Evolutionary conservation across 2,329 filamentous ascomycete genomes (phyloP), one percentile per base, ranked within the genome.

Genomic region (Drechslerella dactyloides): DNA sequence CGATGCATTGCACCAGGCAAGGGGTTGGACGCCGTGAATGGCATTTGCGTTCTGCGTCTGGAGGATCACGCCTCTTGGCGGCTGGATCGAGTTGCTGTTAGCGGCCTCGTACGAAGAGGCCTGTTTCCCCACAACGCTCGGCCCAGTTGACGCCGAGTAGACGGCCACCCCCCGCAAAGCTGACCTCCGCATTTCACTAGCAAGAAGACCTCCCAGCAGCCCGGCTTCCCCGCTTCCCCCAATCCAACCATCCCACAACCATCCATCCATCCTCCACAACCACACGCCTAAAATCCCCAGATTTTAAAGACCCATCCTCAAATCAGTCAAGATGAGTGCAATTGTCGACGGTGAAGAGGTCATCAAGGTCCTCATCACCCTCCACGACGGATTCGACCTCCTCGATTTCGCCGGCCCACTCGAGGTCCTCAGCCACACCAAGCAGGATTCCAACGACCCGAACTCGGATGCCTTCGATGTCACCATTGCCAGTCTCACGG

Each of bases 331-430:
- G 62, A 69, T 73, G 62, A 66, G 69, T 69, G 63, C 63, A 66
- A 63, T 66, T 63, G 62, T 19, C 21, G 62, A 62, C 62, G 64
- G 56, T 46, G 68, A 65, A 48, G 60, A 68, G n/a, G n/a, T 44
- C 40, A 83, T 87, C 82, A 84, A 86, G 81, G 85, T 87, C 77
- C 83, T 87, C 79, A 83, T 87, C 78, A 81, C 83, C 77, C 81
- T 86, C 76, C 83, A 84, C 78, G 80, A 82, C 69, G 81, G 81
- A 76, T 84, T 86, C 80, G 84, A 85, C 78, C 82, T 83, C 52
- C 79, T 86, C 73, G 84, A 86, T 79, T 82, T 85, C 75, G 80
- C 82, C 75, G 85, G 85, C 55, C 85, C 85, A 57, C 81, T 87
- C 58, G 85, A 87, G 79, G 82, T 86, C 76, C 81, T 87, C 74